Conservation (phyloP, 208 protist genomes). For the Leptomonas seymouri region DNA sequence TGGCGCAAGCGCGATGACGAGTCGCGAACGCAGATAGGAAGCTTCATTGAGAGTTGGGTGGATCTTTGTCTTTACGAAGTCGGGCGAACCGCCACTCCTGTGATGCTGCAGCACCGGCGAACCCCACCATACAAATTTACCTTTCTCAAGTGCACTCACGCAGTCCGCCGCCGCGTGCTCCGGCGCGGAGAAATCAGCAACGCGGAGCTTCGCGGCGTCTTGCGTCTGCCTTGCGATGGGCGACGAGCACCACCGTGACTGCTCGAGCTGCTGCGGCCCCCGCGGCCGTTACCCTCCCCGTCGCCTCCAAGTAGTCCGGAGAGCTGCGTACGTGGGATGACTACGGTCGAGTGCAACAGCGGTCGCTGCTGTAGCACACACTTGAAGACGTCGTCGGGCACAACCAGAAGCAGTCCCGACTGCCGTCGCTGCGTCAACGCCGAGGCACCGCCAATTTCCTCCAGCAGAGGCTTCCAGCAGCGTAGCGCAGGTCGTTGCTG, state of each 20-base stretch:
- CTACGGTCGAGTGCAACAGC: conserved; percentile 35
- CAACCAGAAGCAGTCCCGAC: conserved; percentile 41
- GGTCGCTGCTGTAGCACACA: conserved; percentile 62
- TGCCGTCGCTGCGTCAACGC: conserved; percentile 15
- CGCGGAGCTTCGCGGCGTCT: conserved; percentile 15
- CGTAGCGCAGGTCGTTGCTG: conserved; percentile 25
- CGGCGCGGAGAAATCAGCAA: conserved; percentile 13
- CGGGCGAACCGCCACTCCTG: no score
- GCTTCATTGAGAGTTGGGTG: no score
- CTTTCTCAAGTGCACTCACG: neutral
- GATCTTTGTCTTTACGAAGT: no score
- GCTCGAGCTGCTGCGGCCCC: neutral
- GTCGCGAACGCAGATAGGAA: no score
- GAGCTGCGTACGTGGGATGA: conserved; percentile 17
- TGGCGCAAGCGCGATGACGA: no score
- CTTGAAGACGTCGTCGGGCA: conserved; percentile 70
- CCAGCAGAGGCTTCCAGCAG: conserved; percentile 22
- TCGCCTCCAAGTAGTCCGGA: neutral
- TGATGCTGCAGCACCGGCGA: no score
- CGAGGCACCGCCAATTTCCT: neutral
- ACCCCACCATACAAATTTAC: no score
- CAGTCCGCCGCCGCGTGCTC: neutral
- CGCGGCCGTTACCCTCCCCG: neutral
- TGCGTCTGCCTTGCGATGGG: conserved; percentile 8
- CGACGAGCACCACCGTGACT: neutral